These are phyloP conservation scores for Monosporascus cannonballus DNA, from an alignment of 2,329 filamentous ascomycete species.

Conservation along the genomic window DNA sequence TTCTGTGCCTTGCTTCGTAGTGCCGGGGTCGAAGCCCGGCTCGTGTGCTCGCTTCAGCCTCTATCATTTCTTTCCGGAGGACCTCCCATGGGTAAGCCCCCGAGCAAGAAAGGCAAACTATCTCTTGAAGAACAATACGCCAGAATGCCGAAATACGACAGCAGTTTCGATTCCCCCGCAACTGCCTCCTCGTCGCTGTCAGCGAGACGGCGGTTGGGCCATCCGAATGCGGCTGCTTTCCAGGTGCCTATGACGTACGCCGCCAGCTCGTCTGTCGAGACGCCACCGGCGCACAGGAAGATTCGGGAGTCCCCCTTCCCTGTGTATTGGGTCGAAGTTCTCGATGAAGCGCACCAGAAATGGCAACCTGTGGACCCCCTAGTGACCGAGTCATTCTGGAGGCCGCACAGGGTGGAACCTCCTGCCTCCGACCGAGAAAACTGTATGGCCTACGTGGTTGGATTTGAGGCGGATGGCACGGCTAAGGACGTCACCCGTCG, in stretches of 20 bases:
- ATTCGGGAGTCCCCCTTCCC: slow-evolving; percentile 71
- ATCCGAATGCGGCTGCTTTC: slow-evolving; percentile 49
- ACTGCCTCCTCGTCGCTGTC: slow-evolving; percentile 23
- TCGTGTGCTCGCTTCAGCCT: slow-evolving; percentile 87
- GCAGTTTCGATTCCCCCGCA: slow-evolving; percentile 21
- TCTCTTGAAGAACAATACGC: slow-evolving; percentile 30
- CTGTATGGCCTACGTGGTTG: slow-evolving; percentile 74
- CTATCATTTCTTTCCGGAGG: slow-evolving; percentile 59
- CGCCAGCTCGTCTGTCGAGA: slow-evolving; percentile 24
- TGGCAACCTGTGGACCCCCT: slow-evolving; percentile 87
- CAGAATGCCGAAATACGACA: slow-evolving; percentile 35
- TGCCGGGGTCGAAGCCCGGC: slow-evolving; percentile 72
- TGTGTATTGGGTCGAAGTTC: slow-evolving; percentile 90
- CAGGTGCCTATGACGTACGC: slow-evolving; percentile 38
- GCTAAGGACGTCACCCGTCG: slow-evolving; percentile 81
- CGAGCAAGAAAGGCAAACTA: slow-evolving; percentile 22
- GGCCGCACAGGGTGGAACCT: slow-evolving; percentile 72
- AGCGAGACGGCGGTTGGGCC: slow-evolving; percentile 43
- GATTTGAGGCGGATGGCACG: slow-evolving; percentile 73
- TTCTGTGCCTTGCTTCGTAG: slow-evolving; percentile 82
- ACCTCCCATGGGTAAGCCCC: slow-evolving; percentile 40
- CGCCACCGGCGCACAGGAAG: slow-evolving; percentile 30
- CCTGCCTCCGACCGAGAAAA: slow-evolving; percentile 73
- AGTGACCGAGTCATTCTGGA: slow-evolving; percentile 71
- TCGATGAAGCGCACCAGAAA: slow-evolving; percentile 79